Base-by-base conservation (phyloP, 352 stramenopile genomes). In the Pythium brachiatum region DNA sequence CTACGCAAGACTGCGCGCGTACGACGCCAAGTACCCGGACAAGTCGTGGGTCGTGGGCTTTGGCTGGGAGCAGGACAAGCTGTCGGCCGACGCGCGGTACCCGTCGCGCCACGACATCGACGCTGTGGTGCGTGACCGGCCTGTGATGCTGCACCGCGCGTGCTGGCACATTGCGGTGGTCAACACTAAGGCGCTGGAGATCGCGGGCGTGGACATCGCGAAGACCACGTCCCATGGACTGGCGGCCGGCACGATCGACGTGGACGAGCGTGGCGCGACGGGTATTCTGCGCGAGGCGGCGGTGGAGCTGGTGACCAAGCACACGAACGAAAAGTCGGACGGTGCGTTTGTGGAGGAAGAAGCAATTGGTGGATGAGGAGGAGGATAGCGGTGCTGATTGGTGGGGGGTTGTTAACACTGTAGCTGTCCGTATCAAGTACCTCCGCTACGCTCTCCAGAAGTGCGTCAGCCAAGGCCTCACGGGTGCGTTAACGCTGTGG, bases 151-250 rank as follows among this genome's bases (percentile, higher is more conserved):
- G 16, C 91, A 95, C 65, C 86, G 90, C n/a, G 81, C 76, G 2
- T 97, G 90, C 53, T 97, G 86, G 86, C 90, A 97, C 60, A 94
- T 96, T 62, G 81, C 81, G 29, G 86, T 88, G 1, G 88, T 84
- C 36, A 97, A 95, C 60, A 92, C 86, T 13, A 89, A 86, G 57
- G 90, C 90, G 27, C 70, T 96, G 7, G 82, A 94, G 48, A 70
- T 89, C 36, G 78, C 79, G 7, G 78, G 75, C 15, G 63, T 93
- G 18, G 67, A 90, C 32, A 46, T 81, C 41, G 36, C 60, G 20
- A 60, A 71, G 16, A 61, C 51, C 9, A 76, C 50, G 47, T 60
- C 62, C 23, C 66, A 81, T 27, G 57, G 65, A 0, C 29, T 86
- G 5, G 46, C 66, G 7, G 69, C 80, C 21, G 85, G 85, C 15